Evolutionary conservation across 208 protist genomes (phyloP), one percentile per base, ranked within the genome.

Genomic region (Trypanosoma lewisi): DNA sequence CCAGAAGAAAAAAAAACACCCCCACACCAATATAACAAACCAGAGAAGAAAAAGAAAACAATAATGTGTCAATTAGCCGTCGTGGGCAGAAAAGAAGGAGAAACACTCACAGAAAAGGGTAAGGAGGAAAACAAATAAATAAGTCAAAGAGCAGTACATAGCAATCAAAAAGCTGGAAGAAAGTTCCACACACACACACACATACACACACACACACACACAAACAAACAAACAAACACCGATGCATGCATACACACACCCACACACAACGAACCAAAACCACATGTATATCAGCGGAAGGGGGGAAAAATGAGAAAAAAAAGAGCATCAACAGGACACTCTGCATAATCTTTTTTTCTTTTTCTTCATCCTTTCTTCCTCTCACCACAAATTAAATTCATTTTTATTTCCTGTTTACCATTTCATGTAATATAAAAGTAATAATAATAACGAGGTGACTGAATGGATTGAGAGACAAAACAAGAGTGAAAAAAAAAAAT

Each of bases 291-390:
- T n/a, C n/a, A n/a, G n/a, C n/a, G n/a, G n/a, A n/a, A n/a, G n/a
- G n/a, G n/a, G n/a, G n/a, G n/a, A n/a, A n/a, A n/a, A n/a, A n/a
- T n/a, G n/a, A n/a, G n/a, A n/a, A n/a, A n/a, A n/a, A n/a, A n/a
- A n/a, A n/a, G n/a, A n/a, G n/a, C n/a, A 55, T 68, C 33, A 30
- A 33, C 58, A 36, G 30, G 4, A 53, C 56, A 31, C 58, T 54
- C 2, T 67, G 0, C 16, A 28, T 52, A 55, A 48, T 47, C 44
- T 70, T 69, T 65, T 51, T 54, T 34, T 57, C 47, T 23, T 51
- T 28, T 63, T 71, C 34, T 53, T 4, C 19, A 28, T 49, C 31
- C 8, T 30, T 39, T 5, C 39, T 17, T 44, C 19, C 39, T 17
- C 14, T 44, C 39, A 14, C 11, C 3, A 4, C 14, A 17, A 17